These are phyloP conservation scores for Nannizziopsis barbatae DNA, from an alignment of 2,329 filamentous ascomycete species.

Conservation along the genomic window DNA sequence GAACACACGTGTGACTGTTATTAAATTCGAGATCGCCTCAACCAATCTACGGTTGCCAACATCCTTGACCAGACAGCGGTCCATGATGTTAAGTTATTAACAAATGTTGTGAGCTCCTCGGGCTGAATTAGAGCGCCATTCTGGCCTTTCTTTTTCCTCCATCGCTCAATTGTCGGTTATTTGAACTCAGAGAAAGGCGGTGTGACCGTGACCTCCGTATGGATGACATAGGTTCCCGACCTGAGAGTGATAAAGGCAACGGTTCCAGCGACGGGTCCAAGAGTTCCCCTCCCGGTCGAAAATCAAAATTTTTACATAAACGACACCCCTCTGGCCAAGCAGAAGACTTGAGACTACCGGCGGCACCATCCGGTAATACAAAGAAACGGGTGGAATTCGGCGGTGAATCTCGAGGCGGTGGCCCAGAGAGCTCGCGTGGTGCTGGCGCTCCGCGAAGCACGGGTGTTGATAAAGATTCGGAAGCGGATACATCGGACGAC, in stretches of 20 bases:
- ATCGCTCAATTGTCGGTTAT: neutral
- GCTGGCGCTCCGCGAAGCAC: neutral
- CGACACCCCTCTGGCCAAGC: neutral
- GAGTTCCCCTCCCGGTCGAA: neutral
- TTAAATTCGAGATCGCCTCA: no score
- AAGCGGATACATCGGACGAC: constrained; percentile 33
- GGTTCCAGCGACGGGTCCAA: constrained; percentile 2
- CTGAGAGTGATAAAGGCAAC: neutral
- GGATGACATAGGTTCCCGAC: constrained; percentile 3
- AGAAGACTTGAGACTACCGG: neutral
- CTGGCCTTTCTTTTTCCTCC: neutral
- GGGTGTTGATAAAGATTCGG: constrained; percentile 17
- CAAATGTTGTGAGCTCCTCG: no score
- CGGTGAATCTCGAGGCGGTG: neutral
- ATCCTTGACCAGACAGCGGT: no score
- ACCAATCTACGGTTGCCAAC: no score
- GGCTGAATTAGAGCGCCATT: no score
- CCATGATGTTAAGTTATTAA: no score
- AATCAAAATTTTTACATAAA: neutral
- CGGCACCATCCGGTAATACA: neutral
- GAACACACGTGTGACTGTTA: no score
- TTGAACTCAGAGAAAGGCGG: no score
- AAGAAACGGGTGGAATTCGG: constrained; percentile 5
- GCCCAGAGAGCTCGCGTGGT: neutral
- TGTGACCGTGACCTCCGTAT: neutral